phyloP scores from a whole-genome alignment of 345 rosid species.

The Brassica nigra region DNA sequence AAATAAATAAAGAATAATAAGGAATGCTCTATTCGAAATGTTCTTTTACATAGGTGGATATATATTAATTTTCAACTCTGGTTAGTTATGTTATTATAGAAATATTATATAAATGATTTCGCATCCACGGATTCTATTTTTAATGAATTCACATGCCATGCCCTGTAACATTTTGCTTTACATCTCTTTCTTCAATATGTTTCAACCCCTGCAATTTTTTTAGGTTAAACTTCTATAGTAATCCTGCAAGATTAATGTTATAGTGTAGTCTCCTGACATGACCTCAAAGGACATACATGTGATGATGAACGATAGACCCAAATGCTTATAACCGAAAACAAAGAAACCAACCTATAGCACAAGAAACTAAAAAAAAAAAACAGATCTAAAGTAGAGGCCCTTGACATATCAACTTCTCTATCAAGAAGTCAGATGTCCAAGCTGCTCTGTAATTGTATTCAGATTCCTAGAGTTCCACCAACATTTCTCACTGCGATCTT shows the following conservation, averaged over 20 bases:
- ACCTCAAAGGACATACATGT: constrained; percentile 6
- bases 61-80: too few species aligned
- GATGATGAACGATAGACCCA: constrained; percentile 7
- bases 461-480: constrained; percentile 72
- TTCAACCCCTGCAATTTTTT: too few species aligned
- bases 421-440: constrained; percentile 81
- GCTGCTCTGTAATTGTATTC: constrained; percentile 79
- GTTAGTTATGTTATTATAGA: too few species aligned
- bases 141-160: background rate
- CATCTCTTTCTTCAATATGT: background rate
- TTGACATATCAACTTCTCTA: constrained; percentile 46
- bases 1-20: too few species aligned
- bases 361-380: constrained; percentile 11
- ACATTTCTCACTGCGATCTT: constrained; percentile 42
- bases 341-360: constrained; percentile 22
- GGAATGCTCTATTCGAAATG: too few species aligned
- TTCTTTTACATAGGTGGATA: too few species aligned
- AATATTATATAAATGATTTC: too few species aligned
- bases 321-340: background rate
- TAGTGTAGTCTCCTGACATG: background rate
- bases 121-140: too few species aligned
- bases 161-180: background rate
- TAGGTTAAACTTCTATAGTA: background rate
- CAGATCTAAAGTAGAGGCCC: constrained; percentile 17
- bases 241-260: background rate